Evolutionary conservation across 495 filamentous ascomycete genomes (phyloP).

Genomic region (Penicillium turbatum): DNA sequence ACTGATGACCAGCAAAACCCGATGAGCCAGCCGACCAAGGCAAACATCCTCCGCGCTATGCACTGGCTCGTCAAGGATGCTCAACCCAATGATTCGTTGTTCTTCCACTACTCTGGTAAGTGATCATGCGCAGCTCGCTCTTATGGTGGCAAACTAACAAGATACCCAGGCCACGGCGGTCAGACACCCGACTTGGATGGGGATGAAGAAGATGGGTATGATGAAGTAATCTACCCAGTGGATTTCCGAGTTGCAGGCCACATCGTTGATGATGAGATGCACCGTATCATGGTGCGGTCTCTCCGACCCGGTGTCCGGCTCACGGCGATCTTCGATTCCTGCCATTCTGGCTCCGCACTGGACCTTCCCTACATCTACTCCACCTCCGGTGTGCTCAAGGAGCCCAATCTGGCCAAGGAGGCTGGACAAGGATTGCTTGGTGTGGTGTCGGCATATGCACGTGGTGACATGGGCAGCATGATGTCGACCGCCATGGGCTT

Average conservation of each 20-base stretch:
- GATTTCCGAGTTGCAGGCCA: constrained; percentile 88
- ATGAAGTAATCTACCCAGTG: constrained; percentile 97
- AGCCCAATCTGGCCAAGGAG: constrained; percentile 96
- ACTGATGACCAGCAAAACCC: constrained; percentile 97
- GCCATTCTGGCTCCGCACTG: constrained; percentile 92
- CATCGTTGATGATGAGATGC: constrained; percentile 98
- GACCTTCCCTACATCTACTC: constrained; percentile 98
- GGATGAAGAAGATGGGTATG: constrained; percentile 92
- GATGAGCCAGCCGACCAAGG: constrained; percentile 94
- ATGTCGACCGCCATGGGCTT: constrained; percentile 77
- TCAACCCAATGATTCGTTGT: constrained; percentile 87
- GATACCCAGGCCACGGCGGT: constrained; percentile 75
- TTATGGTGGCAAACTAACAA: constrained; percentile 5
- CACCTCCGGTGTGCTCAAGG: constrained; percentile 91
- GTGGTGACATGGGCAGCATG: constrained; percentile 83
- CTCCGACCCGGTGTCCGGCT: constrained; percentile 80
- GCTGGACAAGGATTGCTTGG: constrained; percentile 89
- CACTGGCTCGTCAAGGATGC: constrained; percentile 98
- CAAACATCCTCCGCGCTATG: constrained; percentile 95
- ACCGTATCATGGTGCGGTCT: constrained; percentile 88
- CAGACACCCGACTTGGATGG: constrained; percentile 95
- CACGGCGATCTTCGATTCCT: constrained; percentile 99
- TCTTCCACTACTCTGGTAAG: constrained; percentile 97
- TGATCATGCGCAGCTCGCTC: neutral
- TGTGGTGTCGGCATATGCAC: constrained; percentile 84